Base-by-base conservation (phyloP, 1,284 basidiomycete species). In the Trametes polyzona region DNA sequence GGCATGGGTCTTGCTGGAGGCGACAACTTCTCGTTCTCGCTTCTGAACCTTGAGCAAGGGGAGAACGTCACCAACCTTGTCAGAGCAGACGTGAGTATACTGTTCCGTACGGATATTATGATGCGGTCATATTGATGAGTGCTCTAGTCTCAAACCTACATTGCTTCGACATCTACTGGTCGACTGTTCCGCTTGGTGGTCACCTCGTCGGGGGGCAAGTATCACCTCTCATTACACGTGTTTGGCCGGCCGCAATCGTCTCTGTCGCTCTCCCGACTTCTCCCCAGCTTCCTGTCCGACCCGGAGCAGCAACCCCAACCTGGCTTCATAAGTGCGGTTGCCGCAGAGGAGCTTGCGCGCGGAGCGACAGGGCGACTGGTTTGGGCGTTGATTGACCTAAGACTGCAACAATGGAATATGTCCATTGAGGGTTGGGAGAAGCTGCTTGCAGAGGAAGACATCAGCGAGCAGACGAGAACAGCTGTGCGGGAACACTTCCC, bases 1-100 rank as follows among this genome's bases (percentile, higher is more conserved):
- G 86, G 86, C 3, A 89, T 87, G 60, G 90, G 90, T 26, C 81
- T 93, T 16, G 88, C 91, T 4, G 91, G 91, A n/a, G 90, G 89
- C 2, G 83, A 89, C 47, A 83, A 84, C 58, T 92, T 81, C 64
- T 77, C 80, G 5, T 75, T 78, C 9, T 74, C 78, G 3, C 61
- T 78, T 24, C 68, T 92, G n/a, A 76, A 78, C 29, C 71, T 92
- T 30, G 72, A 74, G 27, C 70, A 78, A 19, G 80, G 80, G 5
- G 89, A 92, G 69, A 76, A 77, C 50, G 77, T 90, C 16, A 89
- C 88, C 0, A 84, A 80, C 62, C 70, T 92, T 19, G 76, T 83
- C 56, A 83, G 88, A 32, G 78, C 80, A 32, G 83, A 90, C 67
- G 86, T 90, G 67, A 70, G 84, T n/a, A 71, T n/a, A 57, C 16